These are phyloP conservation scores for Fusarium annulatum DNA, from an alignment of 2,329 filamentous ascomycete genomes.

Conservation along the genomic window DNA sequence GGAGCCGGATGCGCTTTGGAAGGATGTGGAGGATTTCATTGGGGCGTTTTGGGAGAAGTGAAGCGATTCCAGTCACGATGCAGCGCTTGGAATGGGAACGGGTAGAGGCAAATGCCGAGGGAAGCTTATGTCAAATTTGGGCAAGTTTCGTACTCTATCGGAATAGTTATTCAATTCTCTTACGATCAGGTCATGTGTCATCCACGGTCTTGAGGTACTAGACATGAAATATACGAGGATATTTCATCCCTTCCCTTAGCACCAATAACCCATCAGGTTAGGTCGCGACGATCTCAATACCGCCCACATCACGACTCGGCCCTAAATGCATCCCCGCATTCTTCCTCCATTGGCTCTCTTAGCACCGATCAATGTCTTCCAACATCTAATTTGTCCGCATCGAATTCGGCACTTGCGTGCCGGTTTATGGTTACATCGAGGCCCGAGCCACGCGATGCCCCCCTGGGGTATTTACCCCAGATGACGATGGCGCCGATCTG, in stretches of 20 bases:
- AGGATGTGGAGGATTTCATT: conserved; percentile 29
- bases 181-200: neutral
- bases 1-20: conserved; percentile 22
- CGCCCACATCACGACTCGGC: neutral
- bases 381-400: conserved; percentile 13
- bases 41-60: conserved; percentile 1
- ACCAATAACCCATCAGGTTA: neutral
- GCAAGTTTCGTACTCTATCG: too few relatives aligned
- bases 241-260: neutral
- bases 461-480: neutral
- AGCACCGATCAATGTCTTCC: neutral
- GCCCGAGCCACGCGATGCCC: neutral
- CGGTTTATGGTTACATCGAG: conserved; percentile 11
- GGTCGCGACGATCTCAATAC: neutral
- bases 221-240: neutral
- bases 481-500: neutral
- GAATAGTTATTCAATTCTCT: too few relatives aligned
- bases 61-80: neutral
- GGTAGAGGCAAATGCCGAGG: neutral
- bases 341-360: neutral
- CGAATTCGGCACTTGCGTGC: conserved; percentile 18
- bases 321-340: neutral
- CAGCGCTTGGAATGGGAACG: neutral
- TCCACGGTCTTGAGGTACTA: fast-evolving
- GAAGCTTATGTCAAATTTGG: fast-evolving